Evolutionary conservation across 2,329 filamentous ascomycete genomes (phyloP).

Genomic region (Zasmidium angulare): DNA sequence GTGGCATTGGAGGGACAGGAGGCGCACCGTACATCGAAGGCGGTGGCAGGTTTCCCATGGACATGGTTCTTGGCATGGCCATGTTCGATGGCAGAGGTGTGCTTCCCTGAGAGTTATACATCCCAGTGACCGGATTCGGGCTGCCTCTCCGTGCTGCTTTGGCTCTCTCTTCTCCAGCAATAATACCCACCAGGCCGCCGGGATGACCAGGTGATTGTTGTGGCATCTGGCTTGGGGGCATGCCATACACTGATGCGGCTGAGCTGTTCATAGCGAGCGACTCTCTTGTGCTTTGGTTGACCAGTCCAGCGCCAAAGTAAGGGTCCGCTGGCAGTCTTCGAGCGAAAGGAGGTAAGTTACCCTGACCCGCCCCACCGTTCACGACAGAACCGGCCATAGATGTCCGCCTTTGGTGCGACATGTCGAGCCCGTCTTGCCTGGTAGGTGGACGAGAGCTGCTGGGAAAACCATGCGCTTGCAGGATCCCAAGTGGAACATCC

Average conservation of each 20-base stretch:
- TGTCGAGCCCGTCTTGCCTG: conserved; percentile 55
- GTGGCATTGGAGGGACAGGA: conserved; percentile 27
- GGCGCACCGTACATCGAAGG: conserved; percentile 27
- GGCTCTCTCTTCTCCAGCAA: conserved; percentile 79
- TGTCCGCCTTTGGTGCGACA: conserved; percentile 56
- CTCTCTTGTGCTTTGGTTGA: conserved; percentile 71
- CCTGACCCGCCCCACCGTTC: conserved; percentile 43
- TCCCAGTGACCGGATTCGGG: conserved; percentile 55
- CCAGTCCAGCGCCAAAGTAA: conserved; percentile 75
- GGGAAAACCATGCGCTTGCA: conserved; percentile 87
- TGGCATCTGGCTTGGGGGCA: conserved; percentile 23
- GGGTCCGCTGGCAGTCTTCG: conserved; percentile 80
- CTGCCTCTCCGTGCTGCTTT: conserved; percentile 76
- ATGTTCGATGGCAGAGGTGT: conserved; percentile 35
- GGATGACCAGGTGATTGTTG: conserved; percentile 52
- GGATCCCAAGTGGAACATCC: conserved; percentile 80
- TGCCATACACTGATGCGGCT: conserved; percentile 40
- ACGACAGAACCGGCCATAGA: conserved; percentile 52
- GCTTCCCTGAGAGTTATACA: conserved; percentile 14
- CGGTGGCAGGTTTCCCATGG: conserved; percentile 33
- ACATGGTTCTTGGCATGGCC: conserved; percentile 32
- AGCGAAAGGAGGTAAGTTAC: conserved; percentile 75
- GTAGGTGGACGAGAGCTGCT: conserved; percentile 73
- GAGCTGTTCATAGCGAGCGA: conserved; percentile 63
- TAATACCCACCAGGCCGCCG: conserved; percentile 82